Percentiles rank a stretch among this genome's conserved stretches.
These are phyloP conservation scores for Hyaloscypha variabilis DNA, from an alignment of 495 filamentous ascomycete genomes.

Conservation along the genomic window DNA sequence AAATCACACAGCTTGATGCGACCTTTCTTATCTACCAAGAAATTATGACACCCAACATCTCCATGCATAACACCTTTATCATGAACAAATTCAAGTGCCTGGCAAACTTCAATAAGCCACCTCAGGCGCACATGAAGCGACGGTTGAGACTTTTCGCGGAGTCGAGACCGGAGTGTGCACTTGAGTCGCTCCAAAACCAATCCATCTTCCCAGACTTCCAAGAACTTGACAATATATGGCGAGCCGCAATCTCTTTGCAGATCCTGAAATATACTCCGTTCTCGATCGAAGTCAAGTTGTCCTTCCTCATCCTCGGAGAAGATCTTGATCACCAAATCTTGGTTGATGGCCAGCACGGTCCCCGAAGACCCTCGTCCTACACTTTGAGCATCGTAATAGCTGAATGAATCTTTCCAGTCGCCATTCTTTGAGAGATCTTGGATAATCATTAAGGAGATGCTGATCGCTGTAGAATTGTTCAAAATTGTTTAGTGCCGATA, in stretches of 20 bases:
- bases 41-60: conserved; percentile 12
- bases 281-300: conserved; percentile 1
- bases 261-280: background rate
- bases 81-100: conserved; percentile 8
- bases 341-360: conserved; percentile 1
- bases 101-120: background rate
- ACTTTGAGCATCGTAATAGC: background rate
- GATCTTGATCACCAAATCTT: conserved; percentile 8
- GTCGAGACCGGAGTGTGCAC: background rate
- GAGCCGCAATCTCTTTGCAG: conserved; percentile 2
- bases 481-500: too few relatives aligned
- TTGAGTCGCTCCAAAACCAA: conserved; percentile 6
- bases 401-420: conserved; percentile 2
- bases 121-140: background rate
- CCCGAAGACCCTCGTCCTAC: conserved; percentile 7
- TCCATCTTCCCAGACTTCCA: conserved; percentile 2
- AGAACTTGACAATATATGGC: conserved; percentile 1
- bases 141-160: background rate
- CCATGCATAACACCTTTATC: conserved; percentile 8
- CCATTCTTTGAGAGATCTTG: background rate
- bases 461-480: too few relatives aligned
- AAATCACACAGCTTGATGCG: conserved; percentile 9
- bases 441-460: too few relatives aligned
- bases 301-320: conserved; percentile 8
- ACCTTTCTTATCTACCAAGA: conserved; percentile 2